phyloP scores from a whole-genome alignment of 2,329 filamentous ascomycete genomes.

The Biscogniauxia sp. region DNA sequence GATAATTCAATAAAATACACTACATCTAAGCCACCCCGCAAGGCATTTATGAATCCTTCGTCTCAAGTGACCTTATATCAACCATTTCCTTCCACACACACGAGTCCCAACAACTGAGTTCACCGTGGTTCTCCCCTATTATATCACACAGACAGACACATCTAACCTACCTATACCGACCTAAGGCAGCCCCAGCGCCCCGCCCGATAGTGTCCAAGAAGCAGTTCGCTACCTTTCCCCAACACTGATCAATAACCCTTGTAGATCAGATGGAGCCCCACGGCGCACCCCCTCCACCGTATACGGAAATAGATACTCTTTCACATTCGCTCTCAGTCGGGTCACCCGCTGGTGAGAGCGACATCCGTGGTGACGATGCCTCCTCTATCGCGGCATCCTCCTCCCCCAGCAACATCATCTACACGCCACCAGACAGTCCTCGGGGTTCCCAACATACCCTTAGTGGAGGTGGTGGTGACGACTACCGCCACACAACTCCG shows the following conservation, averaged over 20 bases:
- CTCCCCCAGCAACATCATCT: constrained; percentile 45
- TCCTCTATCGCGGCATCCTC: constrained; percentile 40
- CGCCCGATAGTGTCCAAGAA: not conserved
- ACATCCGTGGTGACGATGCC: constrained; percentile 33
- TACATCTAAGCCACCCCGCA: not conserved
- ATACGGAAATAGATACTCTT: constrained; percentile 56
- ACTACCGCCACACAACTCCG: constrained; percentile 28
- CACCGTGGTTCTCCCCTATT: not conserved
- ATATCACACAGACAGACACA: not conserved
- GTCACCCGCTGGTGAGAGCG: constrained; percentile 26
- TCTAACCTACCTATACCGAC: not conserved
- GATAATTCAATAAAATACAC: not conserved
- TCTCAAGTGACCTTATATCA: not conserved
- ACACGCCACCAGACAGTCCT: constrained; percentile 52
- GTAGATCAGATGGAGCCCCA: constrained; percentile 28
- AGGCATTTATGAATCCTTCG: not conserved
- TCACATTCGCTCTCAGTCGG: constrained; percentile 42
- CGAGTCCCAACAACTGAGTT: not conserved
- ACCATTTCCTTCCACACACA: not conserved
- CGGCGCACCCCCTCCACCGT: constrained; percentile 52
- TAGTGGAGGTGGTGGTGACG: constrained; percentile 21
- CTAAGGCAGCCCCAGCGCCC: too few species aligned
- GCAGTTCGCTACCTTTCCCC: too few species aligned
- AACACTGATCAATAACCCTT: not conserved
- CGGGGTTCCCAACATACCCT: constrained; percentile 33